Conservation (phyloP, 108 stramenopile species). For the Licmophora abbreviata region DNA sequence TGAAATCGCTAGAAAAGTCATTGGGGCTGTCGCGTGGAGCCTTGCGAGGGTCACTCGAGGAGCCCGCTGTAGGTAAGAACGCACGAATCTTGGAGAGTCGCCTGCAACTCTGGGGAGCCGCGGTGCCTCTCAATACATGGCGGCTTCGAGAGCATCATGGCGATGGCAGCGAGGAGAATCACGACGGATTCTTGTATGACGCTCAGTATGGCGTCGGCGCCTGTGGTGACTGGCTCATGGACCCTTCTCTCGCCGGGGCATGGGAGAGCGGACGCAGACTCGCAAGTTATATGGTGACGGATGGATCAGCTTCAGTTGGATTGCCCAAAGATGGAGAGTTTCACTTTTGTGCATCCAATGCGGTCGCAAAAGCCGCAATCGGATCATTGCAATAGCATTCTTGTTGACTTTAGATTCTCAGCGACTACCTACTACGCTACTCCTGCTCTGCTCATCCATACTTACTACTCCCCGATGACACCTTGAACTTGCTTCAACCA, state of each 20-base stretch:
- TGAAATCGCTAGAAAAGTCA: slow-evolving; percentile 38
- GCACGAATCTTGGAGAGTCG: slow-evolving; percentile 29
- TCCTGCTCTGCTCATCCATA: too few species aligned
- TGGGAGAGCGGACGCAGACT: slow-evolving; percentile 74
- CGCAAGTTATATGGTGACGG: slow-evolving; percentile 32
- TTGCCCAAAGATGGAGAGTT: neutral
- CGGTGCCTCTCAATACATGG: slow-evolving; percentile 78
- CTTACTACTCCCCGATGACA: too few species aligned
- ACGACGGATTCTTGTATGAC: slow-evolving; percentile 61
- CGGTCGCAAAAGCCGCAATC: slow-evolving; percentile 3
- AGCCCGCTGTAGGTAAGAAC: neutral
- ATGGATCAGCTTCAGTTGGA: neutral
- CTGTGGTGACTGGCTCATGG: slow-evolving; percentile 82
- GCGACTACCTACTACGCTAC: too few species aligned
- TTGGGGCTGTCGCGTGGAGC: slow-evolving; percentile 18
- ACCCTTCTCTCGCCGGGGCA: slow-evolving; percentile 70
- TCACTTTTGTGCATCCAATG: slow-evolving; percentile 2
- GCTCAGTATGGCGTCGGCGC: slow-evolving; percentile 47
- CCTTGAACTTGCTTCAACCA: slow-evolving; percentile 35
- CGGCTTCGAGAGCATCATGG: neutral
- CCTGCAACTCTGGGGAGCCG: slow-evolving; percentile 86
- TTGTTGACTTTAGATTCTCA: too few species aligned
- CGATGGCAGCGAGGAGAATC: neutral
- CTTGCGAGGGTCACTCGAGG: neutral
- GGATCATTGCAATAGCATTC: too few species aligned